Percentiles rank a stretch among this genome's conserved stretches.
These are phyloP conservation scores for Colletotrichum horii DNA, from an alignment of 2,329 filamentous ascomycete species.

Conservation along the genomic window DNA sequence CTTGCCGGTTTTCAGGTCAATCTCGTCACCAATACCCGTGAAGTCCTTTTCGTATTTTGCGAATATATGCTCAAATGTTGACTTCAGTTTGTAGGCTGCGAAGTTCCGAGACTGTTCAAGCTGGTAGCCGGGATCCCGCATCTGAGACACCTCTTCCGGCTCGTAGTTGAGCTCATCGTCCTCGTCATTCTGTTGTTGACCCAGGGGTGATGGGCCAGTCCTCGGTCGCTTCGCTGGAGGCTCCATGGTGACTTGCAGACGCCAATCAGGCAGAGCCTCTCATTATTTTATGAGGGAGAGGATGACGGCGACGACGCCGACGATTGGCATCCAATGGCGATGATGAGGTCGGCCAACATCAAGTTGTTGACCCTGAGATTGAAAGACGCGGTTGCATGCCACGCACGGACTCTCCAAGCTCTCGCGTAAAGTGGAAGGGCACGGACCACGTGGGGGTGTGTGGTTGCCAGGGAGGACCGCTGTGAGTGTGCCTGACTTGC, in stretches of 20 bases:
- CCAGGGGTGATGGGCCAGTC: constrained; percentile 46
- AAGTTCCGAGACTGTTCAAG: constrained; percentile 67
- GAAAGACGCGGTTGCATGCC: not conserved
- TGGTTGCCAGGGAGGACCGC: not conserved
- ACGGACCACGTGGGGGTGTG: not conserved
- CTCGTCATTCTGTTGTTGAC: constrained; percentile 39
- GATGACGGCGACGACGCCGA: not conserved
- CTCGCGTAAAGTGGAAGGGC: constrained; percentile 14
- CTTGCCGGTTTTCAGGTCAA: constrained; percentile 80
- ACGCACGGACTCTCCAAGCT: not conserved
- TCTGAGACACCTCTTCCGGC: constrained; percentile 50
- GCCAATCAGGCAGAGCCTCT: not conserved
- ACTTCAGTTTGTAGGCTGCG: constrained; percentile 77
- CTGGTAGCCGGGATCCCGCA: constrained; percentile 59
- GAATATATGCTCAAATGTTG: constrained; percentile 87
- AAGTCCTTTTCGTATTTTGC: constrained; percentile 88
- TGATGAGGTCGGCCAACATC: not conserved
- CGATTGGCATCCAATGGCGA: not conserved
- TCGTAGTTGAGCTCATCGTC: constrained; percentile 54
- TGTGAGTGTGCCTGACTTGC: not conserved
- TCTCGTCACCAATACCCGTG: constrained; percentile 83
- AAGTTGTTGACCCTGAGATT: not conserved
- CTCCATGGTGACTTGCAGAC: constrained; percentile 51
- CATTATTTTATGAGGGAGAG: not conserved
- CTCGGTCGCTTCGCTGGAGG: constrained; percentile 65